Conservation (phyloP, 2,329 filamentous ascomycete species). For the Drechslerella stenobrocha region DNA sequence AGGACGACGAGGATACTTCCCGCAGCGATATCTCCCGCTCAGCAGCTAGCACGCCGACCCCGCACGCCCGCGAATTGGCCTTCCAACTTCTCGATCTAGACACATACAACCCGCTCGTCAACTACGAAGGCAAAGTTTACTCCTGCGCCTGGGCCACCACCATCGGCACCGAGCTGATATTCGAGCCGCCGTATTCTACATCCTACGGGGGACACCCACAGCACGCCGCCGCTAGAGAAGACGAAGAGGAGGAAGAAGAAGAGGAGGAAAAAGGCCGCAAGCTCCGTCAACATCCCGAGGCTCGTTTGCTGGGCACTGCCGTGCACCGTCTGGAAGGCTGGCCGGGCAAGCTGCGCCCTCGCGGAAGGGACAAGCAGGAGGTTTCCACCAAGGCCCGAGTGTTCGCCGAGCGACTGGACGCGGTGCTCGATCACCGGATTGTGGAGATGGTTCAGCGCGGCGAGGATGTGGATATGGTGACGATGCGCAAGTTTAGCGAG, state of each 20-base stretch:
- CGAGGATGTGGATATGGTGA: constrained; percentile 24
- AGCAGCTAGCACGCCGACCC: not conserved
- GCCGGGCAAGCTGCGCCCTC: constrained; percentile 24
- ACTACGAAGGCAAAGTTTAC: constrained; percentile 44
- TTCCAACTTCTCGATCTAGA: constrained; percentile 33
- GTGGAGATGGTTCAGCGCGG: constrained; percentile 25
- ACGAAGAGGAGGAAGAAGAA: not conserved
- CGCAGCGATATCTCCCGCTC: constrained; percentile 1
- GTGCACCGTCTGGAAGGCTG: constrained; percentile 29
- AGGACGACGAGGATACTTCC: not conserved
- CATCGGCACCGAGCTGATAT: constrained; percentile 36
- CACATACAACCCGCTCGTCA: constrained; percentile 14
- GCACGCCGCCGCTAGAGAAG: not conserved
- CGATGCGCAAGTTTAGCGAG: constrained; percentile 46
- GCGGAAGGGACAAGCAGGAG: constrained; percentile 36
- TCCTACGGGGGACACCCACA: not conserved
- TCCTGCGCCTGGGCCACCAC: constrained; percentile 15
- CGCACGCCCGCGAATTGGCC: constrained; percentile 7
- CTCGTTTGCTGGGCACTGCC: constrained; percentile 20
- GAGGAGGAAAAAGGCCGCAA: constrained; percentile 1
- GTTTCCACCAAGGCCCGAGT: constrained; percentile 44
- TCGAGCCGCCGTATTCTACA: constrained; percentile 5
- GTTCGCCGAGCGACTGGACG: constrained; percentile 42
- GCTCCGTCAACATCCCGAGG: constrained; percentile 12
- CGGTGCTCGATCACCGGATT: constrained; percentile 34